Evolutionary conservation across 352 stramenopile genomes (phyloP).

Genomic region (Elongisporangium undulatum): DNA sequence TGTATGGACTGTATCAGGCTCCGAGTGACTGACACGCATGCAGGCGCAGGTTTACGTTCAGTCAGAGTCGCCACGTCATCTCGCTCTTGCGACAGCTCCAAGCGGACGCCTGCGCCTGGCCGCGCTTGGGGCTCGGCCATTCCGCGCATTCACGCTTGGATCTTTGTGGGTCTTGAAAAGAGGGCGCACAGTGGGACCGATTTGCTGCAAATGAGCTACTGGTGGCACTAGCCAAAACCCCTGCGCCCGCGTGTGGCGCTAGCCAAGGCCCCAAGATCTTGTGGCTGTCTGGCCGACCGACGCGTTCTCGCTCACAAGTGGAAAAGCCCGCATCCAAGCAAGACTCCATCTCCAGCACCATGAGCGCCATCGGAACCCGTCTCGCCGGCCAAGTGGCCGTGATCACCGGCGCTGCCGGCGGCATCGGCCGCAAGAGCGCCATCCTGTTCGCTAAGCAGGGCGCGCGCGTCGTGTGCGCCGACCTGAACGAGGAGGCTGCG

Average conservation of each 20-base stretch:
- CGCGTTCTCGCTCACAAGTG: neutral
- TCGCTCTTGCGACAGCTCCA: neutral
- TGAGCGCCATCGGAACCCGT: constrained; percentile 53
- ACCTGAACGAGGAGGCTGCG: constrained; percentile 67
- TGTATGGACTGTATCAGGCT: neutral
- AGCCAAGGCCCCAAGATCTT: neutral
- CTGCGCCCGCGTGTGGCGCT: neutral
- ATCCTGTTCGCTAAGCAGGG: constrained; percentile 83
- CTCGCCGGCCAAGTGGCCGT: constrained; percentile 73
- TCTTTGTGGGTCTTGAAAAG: neutral
- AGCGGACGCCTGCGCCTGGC: neutral
- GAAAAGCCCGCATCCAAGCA: neutral
- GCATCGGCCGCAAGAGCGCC: constrained; percentile 78
- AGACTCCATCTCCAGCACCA: constrained; percentile 7
- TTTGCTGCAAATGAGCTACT: neutral
- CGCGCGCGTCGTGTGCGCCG: constrained; percentile 71
- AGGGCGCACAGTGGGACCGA: neutral
- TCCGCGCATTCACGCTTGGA: neutral
- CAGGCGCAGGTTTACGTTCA: neutral
- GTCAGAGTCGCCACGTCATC: neutral
- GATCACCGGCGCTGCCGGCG: constrained; percentile 76
- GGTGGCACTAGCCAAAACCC: neutral
- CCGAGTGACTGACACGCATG: neutral
- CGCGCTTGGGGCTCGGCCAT: neutral
- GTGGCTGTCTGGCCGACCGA: neutral